A percentile compares a stretch with the other conserved stretches of the same genome.
phyloP scores from a whole-genome alignment of 345 rosid genomes.

The Euclidium syriacum region DNA sequence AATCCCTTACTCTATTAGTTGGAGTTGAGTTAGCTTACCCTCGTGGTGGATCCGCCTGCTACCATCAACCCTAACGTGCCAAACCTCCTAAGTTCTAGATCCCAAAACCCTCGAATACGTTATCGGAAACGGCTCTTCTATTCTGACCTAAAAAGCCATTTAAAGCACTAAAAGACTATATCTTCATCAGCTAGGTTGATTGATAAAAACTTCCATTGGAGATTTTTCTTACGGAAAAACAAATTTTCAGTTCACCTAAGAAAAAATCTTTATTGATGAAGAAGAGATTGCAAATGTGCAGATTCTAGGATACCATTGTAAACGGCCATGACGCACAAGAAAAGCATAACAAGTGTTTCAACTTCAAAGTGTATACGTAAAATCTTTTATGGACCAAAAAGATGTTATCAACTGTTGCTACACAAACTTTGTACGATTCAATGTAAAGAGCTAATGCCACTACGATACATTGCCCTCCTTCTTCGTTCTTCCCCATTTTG shows the following conservation, averaged over 20 bases:
- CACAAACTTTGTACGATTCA: constrained; percentile 14
- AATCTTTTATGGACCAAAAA: constrained; percentile 8
- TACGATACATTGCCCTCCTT: constrained; percentile 12
- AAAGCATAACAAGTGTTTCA: neutral
- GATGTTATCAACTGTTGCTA: constrained; percentile 22
- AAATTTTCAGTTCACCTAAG: neutral
- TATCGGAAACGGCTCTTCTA: no score
- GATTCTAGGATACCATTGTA: neutral
- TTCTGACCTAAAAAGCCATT: no score
- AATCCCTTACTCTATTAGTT: no score
- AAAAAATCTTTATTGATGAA: neutral
- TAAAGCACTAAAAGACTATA: no score
- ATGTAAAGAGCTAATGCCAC: constrained; percentile 16
- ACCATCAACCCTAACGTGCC: no score
- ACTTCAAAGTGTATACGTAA: neutral
- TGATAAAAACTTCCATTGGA: no score
- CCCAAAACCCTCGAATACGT: no score
- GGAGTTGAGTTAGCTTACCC: no score
- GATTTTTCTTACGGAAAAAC: neutral
- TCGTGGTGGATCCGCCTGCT: no score
- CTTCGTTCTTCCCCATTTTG: neutral
- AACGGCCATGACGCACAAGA: neutral
- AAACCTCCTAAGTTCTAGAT: no score
- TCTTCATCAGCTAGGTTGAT: no score
- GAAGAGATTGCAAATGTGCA: neutral